Percentiles rank a stretch among this genome's conserved stretches.
phyloP scores from a whole-genome alignment of 2,329 filamentous ascomycete genomes.

The Magnaporthiopsis poae region DNA sequence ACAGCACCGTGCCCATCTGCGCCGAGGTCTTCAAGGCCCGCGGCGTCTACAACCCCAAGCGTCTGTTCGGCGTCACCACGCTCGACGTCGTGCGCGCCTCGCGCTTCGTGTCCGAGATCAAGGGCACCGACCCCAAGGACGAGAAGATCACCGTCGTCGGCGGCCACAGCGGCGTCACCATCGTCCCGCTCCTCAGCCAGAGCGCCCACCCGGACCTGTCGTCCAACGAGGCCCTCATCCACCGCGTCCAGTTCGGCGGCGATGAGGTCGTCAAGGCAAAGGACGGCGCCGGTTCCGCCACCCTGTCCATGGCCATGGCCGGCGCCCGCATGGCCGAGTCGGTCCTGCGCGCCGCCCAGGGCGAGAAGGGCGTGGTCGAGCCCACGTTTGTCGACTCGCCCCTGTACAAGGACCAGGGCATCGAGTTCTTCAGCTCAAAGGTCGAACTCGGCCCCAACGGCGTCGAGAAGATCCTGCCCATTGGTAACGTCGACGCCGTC shows the following conservation, averaged over 20 bases:
- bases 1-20: slow-evolving; percentile 97
- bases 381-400: slow-evolving; percentile 94
- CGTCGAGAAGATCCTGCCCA: slow-evolving; percentile 82
- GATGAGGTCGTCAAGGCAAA: slow-evolving; percentile 99
- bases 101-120: slow-evolving; percentile 93
- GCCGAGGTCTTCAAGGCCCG: slow-evolving; percentile 91
- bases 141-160: slow-evolving; percentile 95
- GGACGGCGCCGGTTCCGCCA: slow-evolving; percentile 92
- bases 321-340: slow-evolving; percentile 76
- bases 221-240: slow-evolving; percentile 69
- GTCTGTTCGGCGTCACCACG: slow-evolving; percentile 97
- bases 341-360: slow-evolving; percentile 82
- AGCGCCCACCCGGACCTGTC: slow-evolving; percentile 75
- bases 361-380: slow-evolving; percentile 91
- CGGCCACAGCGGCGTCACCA: slow-evolving; percentile 95
- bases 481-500: slow-evolving; percentile 73
- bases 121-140: slow-evolving; percentile 77
- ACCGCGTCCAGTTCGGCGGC: slow-evolving; percentile 96
- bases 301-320: slow-evolving; percentile 97
- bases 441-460: slow-evolving; percentile 94
- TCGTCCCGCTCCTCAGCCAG: slow-evolving; percentile 94
- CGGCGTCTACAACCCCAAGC: slow-evolving; percentile 98
- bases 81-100: slow-evolving; percentile 96
- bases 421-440: slow-evolving; percentile 92
- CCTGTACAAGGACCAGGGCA: slow-evolving; percentile 95